Evolutionary conservation across 176 grass and related monocot species (phyloP).

Genomic region (Carex pumila): DNA sequence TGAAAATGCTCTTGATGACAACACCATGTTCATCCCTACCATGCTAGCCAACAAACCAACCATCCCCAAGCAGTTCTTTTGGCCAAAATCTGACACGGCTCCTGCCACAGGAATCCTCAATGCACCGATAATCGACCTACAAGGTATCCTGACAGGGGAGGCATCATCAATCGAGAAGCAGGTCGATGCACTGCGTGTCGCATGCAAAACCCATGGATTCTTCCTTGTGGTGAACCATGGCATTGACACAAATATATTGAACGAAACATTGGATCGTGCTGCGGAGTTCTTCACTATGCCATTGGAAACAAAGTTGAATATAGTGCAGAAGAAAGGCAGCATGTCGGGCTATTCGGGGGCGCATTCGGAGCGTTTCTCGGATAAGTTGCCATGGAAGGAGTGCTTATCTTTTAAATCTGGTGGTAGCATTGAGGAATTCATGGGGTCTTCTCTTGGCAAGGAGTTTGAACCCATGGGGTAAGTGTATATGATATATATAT

Average conservation of each 20-base stretch:
- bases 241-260: slow-evolving; percentile 21
- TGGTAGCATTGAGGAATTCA: too few species aligned
- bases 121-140: slow-evolving; percentile 47
- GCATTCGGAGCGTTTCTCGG: slow-evolving; percentile 58
- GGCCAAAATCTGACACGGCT: slow-evolving; percentile 30
- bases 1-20: not conserved
- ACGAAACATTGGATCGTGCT: slow-evolving; percentile 34
- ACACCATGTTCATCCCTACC: not conserved
- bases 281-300: slow-evolving; percentile 52
- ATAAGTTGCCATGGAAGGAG: slow-evolving; percentile 82
- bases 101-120: slow-evolving; percentile 30
- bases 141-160: slow-evolving; percentile 17
- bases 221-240: slow-evolving; percentile 70
- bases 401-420: slow-evolving; percentile 19
- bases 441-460: slow-evolving; percentile 36
- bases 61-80: slow-evolving; percentile 57
- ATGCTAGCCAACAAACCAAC: not conserved
- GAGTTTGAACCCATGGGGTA: slow-evolving; percentile 63
- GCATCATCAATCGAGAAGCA: slow-evolving; percentile 14
- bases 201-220: slow-evolving; percentile 58
- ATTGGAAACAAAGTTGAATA: slow-evolving; percentile 35
- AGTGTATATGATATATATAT: not conserved
- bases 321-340: slow-evolving; percentile 26
- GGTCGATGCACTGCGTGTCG: slow-evolving; percentile 13
- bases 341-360: slow-evolving; percentile 48